phyloP scores from a whole-genome alignment of 1,284 basidiomycete species.

The Cutaneotrichosporon cutaneum region DNA sequence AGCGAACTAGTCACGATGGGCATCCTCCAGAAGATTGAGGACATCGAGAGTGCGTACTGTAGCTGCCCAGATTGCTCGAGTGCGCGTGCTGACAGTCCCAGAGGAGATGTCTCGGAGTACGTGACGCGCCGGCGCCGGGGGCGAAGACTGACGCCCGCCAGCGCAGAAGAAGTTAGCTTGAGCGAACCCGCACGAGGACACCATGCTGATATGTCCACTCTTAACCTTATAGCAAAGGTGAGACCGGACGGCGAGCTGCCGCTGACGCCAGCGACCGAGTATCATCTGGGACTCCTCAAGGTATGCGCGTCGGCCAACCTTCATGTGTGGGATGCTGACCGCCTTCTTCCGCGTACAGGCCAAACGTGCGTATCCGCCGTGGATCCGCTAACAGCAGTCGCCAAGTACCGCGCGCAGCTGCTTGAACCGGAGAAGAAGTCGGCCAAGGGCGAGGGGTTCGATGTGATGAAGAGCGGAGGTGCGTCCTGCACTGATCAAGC shows the following conservation, averaged over 20 bases:
- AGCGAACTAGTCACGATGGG: conserved; percentile 62
- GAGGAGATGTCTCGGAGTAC: conserved; percentile 93
- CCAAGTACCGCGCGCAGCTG: conserved; percentile 84
- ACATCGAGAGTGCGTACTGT: conserved; percentile 74
- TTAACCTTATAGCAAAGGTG: conserved; percentile 26
- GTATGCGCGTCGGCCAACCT: conserved; percentile 19
- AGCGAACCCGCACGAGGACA: neutral
- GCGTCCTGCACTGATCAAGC: conserved; percentile 16
- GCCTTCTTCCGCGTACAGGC: conserved; percentile 26
- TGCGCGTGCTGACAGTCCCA: conserved; percentile 44
- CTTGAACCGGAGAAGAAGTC: conserved; percentile 78
- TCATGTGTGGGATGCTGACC: conserved; percentile 13
- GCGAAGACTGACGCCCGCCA: conserved; percentile 41
- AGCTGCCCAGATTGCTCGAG: neutral
- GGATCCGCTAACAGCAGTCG: conserved; percentile 55
- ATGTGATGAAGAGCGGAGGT: conserved; percentile 86
- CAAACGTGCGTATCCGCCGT: conserved; percentile 34
- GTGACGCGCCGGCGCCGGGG: conserved; percentile 43
- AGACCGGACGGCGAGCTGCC: neutral
- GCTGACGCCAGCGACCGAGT: conserved; percentile 69
- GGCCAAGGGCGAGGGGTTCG: conserved; percentile 81
- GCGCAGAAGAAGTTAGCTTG: conserved; percentile 88
- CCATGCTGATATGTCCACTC: conserved; percentile 5
- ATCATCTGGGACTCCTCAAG: conserved; percentile 63
- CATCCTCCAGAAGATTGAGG: conserved; percentile 91